Evolutionary conservation across 257 asterid genomes (phyloP).

Genomic region (Nicotiana otophora): DNA sequence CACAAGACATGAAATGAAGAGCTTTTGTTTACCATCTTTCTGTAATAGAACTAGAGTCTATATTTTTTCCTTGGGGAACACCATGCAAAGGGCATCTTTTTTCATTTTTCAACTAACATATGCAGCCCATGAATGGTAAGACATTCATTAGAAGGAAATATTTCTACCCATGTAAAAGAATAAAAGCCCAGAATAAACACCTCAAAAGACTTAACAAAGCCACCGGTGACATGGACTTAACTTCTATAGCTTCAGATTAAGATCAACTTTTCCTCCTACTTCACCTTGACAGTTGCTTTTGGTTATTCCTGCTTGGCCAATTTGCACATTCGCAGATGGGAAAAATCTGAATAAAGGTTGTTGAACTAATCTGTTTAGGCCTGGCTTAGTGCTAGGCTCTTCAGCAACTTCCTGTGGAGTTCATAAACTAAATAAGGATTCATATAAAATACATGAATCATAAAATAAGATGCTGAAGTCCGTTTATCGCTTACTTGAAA

Average conservation of each 20-base stretch:
- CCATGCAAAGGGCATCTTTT: background rate
- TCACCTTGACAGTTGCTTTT: conserved; percentile 27
- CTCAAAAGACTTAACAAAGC: background rate
- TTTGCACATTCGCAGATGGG: conserved; percentile 32
- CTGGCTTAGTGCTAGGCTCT: conserved; percentile 17
- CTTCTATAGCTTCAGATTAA: conserved; percentile 55
- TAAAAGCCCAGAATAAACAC: background rate
- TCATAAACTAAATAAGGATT: background rate
- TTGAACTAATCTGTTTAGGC: conserved; percentile 28
- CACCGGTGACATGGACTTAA: conserved; percentile 2
- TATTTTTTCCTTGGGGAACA: background rate
- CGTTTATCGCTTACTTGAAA: conserved; percentile 35
- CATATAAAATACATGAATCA: background rate
- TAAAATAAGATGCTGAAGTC: too few relatives aligned
- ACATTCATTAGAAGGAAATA: background rate
- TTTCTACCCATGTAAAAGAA: background rate
- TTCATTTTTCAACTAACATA: background rate
- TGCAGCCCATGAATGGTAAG: background rate
- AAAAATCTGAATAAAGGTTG: conserved; percentile 47
- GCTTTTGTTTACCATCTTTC: background rate
- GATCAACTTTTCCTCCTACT: conserved; percentile 57
- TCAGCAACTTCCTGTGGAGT: conserved; percentile 38
- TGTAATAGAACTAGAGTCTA: background rate
- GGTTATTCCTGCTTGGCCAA: conserved; percentile 16
- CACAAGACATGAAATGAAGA: background rate